Conservation (phyloP, 768 basidiomycete genomes). For the Leucogyrophana mollusca region DNA sequence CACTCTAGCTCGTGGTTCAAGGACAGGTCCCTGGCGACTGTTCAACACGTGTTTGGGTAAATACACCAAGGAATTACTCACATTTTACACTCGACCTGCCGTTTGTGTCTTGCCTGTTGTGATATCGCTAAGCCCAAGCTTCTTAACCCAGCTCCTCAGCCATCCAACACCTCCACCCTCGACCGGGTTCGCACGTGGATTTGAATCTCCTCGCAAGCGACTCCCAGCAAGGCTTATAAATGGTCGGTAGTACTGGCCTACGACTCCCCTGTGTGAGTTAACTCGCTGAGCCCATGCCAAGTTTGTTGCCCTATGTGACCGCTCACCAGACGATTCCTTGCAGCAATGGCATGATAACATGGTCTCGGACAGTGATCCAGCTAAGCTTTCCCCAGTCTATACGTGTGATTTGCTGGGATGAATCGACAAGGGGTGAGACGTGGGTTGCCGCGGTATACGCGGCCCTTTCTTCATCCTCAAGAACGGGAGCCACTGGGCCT, state of each 20-base stretch:
- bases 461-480: slow-evolving; percentile 16
- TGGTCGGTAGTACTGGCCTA: slow-evolving; percentile 31
- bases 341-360: slow-evolving; percentile 62
- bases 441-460: slow-evolving; percentile 20
- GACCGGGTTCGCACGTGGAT: slow-evolving; percentile 10
- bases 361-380: slow-evolving; percentile 68
- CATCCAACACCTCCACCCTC: slow-evolving; percentile 30
- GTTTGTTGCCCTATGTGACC: neutral
- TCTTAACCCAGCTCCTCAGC: slow-evolving; percentile 28
- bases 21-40: too few species aligned
- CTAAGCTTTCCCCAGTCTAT: slow-evolving; percentile 57
- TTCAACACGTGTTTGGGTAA: too few species aligned
- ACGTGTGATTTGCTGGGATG: slow-evolving; percentile 36
- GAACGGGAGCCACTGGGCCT: slow-evolving; percentile 15
- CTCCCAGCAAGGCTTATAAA: slow-evolving; percentile 22
- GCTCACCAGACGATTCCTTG: slow-evolving; percentile 69
- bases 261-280: slow-evolving; percentile 21
- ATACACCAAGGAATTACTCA: too few species aligned
- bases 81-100: too few species aligned
- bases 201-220: slow-evolving; percentile 12
- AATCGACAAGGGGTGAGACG: slow-evolving; percentile 25
- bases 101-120: slow-evolving; percentile 21
- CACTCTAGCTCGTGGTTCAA: too few species aligned
- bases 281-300: neutral
- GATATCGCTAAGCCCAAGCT: slow-evolving; percentile 26